phyloP scores from a whole-genome alignment of 2,329 filamentous ascomycete genomes.

The Penicillium psychrosexuale region DNA sequence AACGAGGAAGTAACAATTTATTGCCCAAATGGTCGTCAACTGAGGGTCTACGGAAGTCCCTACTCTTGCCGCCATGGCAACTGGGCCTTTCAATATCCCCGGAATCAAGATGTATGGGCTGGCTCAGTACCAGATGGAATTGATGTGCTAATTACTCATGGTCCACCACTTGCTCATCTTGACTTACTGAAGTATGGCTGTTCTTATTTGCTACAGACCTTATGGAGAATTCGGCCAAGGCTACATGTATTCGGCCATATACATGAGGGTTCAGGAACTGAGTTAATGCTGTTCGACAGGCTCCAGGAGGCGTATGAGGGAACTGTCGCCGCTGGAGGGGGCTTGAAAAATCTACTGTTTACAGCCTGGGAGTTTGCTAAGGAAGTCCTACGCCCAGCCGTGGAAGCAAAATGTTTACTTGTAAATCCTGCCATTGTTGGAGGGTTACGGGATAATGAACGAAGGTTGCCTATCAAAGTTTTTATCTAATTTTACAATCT shows the following conservation, averaged over 20 bases:
- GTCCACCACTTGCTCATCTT: slow-evolving; percentile 67
- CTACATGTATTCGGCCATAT: slow-evolving; percentile 21
- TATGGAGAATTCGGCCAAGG: slow-evolving; percentile 32
- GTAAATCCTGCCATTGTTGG: slow-evolving; percentile 21
- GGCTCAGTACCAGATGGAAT: slow-evolving; percentile 64
- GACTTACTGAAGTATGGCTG: slow-evolving; percentile 58
- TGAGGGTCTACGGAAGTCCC: slow-evolving; percentile 74
- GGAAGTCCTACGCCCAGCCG: not conserved
- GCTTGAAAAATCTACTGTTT: slow-evolving; percentile 15
- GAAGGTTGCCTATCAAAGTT: slow-evolving; percentile 13
- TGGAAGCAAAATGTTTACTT: slow-evolving; percentile 24
- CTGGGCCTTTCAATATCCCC: slow-evolving; percentile 72
- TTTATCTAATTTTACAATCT: slow-evolving; percentile 10
- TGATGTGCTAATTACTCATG: slow-evolving; percentile 75
- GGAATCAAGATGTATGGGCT: slow-evolving; percentile 62
- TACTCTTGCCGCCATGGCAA: slow-evolving; percentile 68
- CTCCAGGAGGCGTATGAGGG: slow-evolving; percentile 20
- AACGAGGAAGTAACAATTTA: slow-evolving; percentile 59
- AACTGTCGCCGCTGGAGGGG: slow-evolving; percentile 14
- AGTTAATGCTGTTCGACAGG: slow-evolving; percentile 14
- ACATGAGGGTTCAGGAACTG: slow-evolving; percentile 18
- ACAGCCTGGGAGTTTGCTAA: slow-evolving; percentile 8
- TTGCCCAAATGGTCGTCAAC: slow-evolving; percentile 54
- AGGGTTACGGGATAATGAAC: slow-evolving; percentile 20
- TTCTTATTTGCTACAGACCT: slow-evolving; percentile 60